Percentiles rank a stretch among this genome's conserved stretches.
phyloP scores from a whole-genome alignment of 2,329 filamentous ascomycete species.

The Leptographium lundbergii region DNA sequence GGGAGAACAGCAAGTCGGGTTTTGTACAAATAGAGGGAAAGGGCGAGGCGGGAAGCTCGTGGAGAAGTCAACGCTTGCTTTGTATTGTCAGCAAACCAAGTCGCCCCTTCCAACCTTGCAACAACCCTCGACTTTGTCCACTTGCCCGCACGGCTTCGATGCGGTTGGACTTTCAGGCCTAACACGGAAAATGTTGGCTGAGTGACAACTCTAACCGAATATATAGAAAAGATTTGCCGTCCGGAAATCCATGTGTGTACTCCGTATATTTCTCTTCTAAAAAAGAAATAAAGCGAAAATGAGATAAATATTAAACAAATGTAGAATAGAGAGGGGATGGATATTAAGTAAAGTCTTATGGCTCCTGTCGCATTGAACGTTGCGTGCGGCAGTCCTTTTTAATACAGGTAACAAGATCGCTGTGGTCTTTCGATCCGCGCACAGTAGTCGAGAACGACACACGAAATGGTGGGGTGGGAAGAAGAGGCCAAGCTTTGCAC shows the following conservation, averaged over 20 bases:
- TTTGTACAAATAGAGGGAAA: background rate
- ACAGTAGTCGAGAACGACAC: background rate
- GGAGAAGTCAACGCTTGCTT: background rate
- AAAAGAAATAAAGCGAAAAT: background rate
- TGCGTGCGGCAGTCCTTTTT: background rate
- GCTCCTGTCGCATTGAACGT: background rate
- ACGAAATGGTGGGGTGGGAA: background rate
- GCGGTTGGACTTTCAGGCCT: background rate
- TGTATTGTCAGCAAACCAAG: background rate
- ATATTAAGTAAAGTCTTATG: background rate
- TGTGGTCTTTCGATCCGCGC: background rate
- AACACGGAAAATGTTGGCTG: background rate
- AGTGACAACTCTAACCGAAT: background rate
- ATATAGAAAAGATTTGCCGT: background rate
- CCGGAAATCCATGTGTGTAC: background rate
- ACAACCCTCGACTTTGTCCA: background rate
- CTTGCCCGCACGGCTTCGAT: background rate
- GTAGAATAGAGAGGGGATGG: background rate
- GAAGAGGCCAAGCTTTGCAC: background rate
- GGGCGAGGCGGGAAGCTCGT: background rate
- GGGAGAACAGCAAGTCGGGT: background rate
- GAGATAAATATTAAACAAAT: background rate
- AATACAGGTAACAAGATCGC: background rate
- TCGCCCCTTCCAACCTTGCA: background rate
- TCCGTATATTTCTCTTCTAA: background rate